phyloP scores from a whole-genome alignment of 2,329 filamentous ascomycete species.

The Eutypa lata region DNA sequence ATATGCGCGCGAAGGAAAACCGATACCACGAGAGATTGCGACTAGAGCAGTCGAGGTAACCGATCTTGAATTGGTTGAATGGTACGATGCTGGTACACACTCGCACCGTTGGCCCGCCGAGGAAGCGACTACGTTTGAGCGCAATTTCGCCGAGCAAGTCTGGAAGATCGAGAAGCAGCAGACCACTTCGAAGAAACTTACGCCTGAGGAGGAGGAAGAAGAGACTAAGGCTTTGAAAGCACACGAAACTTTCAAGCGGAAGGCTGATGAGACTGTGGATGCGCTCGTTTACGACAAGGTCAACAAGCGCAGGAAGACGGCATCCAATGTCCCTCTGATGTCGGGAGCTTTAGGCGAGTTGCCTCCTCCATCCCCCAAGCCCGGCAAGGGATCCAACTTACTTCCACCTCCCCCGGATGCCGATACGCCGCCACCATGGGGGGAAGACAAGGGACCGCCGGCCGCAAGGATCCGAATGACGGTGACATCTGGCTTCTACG shows the following conservation, averaged over 20 bases:
- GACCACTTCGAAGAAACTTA: conserved; percentile 45
- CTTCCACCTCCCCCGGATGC: conserved; percentile 46
- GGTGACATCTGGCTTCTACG: conserved; percentile 94
- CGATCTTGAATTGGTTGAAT: conserved; percentile 79
- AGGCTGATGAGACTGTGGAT: conserved; percentile 57
- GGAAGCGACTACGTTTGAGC: conserved; percentile 73
- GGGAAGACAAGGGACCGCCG: conserved; percentile 63
- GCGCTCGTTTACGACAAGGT: conserved; percentile 51
- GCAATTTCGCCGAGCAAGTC: conserved; percentile 70
- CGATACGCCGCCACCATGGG: conserved; percentile 53
- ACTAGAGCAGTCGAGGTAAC: conserved; percentile 74
- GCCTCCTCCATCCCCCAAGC: conserved; percentile 38
- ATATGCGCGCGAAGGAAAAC: conserved; percentile 86
- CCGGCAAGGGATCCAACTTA: conserved; percentile 49
- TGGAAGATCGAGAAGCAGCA: conserved; percentile 61
- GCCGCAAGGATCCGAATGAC: conserved; percentile 85
- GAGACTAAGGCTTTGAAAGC: conserved; percentile 53
- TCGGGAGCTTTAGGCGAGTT: conserved; percentile 54
- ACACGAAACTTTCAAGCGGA: conserved; percentile 56
- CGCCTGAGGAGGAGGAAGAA: conserved; percentile 52
- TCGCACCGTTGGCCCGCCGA: conserved; percentile 74
- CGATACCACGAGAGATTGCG: conserved; percentile 81
- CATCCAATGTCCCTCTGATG: conserved; percentile 47
- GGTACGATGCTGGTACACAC: conserved; percentile 78
- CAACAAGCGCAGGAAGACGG: conserved; percentile 33